These are phyloP conservation scores for Herpotrichia juniperi DNA, from an alignment of 2,329 filamentous ascomycete genomes.

Conservation along the genomic window DNA sequence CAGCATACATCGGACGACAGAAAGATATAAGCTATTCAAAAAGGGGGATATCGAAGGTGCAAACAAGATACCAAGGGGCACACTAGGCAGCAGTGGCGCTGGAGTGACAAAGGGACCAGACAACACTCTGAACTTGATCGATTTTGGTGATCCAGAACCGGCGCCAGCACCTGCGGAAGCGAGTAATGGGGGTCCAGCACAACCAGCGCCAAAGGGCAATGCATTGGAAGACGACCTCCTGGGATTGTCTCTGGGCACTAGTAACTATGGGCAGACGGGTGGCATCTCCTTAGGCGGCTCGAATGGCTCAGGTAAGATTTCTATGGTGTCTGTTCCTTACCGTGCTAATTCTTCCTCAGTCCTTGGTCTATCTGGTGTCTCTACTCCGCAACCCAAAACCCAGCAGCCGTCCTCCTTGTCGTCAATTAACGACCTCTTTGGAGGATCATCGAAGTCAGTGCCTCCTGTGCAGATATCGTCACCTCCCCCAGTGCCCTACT, in stretches of 20 bases:
- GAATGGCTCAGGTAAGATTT: slow-evolving; percentile 44
- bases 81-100: slow-evolving; percentile 69
- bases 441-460: slow-evolving; percentile 53
- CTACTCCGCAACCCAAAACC: slow-evolving; percentile 32
- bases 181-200: slow-evolving; percentile 47
- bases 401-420: slow-evolving; percentile 54
- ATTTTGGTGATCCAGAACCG: slow-evolving; percentile 76
- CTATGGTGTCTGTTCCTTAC: neutral
- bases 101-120: slow-evolving; percentile 69
- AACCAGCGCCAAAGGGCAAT: slow-evolving; percentile 59
- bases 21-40: slow-evolving; percentile 94
- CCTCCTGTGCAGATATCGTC: slow-evolving; percentile 50
- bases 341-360: slow-evolving; percentile 28
- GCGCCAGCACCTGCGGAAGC: slow-evolving; percentile 48
- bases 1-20: slow-evolving; percentile 95
- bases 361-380: slow-evolving; percentile 39
- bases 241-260: slow-evolving; percentile 77
- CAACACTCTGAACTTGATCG: slow-evolving; percentile 89
- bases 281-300: slow-evolving; percentile 78
- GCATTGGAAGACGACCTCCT: slow-evolving; percentile 89
- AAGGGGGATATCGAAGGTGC: slow-evolving; percentile 89
- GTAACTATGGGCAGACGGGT: slow-evolving; percentile 74
- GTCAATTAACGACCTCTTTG: slow-evolving; percentile 64
- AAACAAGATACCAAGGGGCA: slow-evolving; percentile 81
- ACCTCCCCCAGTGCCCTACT: slow-evolving; percentile 51